Conservation (phyloP, 148 eudicot genomes). For the Camellia japonica region DNA sequence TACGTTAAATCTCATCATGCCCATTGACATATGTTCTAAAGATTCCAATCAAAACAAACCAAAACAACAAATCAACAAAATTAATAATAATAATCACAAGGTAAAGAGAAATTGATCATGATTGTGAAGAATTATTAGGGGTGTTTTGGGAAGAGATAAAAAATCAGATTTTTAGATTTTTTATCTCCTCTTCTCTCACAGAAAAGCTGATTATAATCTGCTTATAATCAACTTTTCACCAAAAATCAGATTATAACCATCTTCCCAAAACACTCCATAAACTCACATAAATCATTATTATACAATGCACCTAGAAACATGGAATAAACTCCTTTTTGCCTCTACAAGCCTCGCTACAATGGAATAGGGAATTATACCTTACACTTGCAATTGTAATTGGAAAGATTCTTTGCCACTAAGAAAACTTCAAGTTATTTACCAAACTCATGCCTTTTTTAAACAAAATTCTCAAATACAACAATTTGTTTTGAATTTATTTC, state of each 20-base stretch:
- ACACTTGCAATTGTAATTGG: conserved; percentile 20
- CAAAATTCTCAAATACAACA: too few species aligned
- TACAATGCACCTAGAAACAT: conserved; percentile 12
- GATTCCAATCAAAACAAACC: background rate
- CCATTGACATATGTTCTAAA: background rate
- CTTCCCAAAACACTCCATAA: too few species aligned
- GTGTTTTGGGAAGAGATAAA: too few species aligned
- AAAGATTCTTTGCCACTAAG: conserved; percentile 15
- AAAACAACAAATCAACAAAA: background rate
- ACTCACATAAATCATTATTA: background rate
- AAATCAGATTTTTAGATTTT: too few species aligned
- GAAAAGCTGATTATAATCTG: too few species aligned
- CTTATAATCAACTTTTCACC: too few species aligned
- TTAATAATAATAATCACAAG: background rate
- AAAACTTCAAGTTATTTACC: background rate
- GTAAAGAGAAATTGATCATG: background rate
- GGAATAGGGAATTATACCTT: conserved; percentile 12
- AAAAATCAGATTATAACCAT: too few species aligned
- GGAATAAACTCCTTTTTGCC: conserved; percentile 26
- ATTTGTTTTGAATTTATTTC: too few species aligned
- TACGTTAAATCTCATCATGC: too few species aligned
- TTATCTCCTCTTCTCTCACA: too few species aligned
- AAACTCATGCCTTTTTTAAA: too few species aligned
- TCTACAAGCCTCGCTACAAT: conserved; percentile 23
- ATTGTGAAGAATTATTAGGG: background rate